Percentiles rank a stretch among this genome's conserved stretches.
These are phyloP conservation scores for Rhododendron mucronatum DNA, from an alignment of 148 eudicot species.

Conservation along the genomic window DNA sequence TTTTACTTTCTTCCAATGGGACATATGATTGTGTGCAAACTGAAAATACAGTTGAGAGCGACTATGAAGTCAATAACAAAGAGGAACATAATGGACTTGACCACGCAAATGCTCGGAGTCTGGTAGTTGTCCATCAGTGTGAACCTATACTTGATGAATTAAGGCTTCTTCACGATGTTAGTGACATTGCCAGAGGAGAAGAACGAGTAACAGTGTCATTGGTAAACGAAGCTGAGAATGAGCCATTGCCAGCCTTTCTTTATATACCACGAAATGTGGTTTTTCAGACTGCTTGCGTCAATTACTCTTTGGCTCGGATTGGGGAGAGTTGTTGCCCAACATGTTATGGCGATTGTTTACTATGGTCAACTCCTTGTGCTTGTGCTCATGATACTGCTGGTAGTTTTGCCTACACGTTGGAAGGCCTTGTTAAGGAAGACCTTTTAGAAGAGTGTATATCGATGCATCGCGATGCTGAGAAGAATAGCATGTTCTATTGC, in stretches of 20 bases:
- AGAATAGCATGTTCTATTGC: constrained; percentile 40
- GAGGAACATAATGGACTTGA: constrained; percentile 20
- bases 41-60: constrained; percentile 16
- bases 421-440: constrained; percentile 60
- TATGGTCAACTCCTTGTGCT: constrained; percentile 43
- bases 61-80: constrained; percentile 16
- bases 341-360: constrained; percentile 61
- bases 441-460: constrained; percentile 57
- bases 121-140: constrained; percentile 35
- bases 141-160: constrained; percentile 19
- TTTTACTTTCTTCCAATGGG: constrained; percentile 25
- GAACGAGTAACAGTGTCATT: constrained; percentile 50
- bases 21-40: constrained; percentile 7
- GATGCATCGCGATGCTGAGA: constrained; percentile 38
- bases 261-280: constrained; percentile 58
- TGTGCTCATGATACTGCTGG: constrained; percentile 49
- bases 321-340: constrained; percentile 52
- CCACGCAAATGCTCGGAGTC: constrained; percentile 28
- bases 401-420: constrained; percentile 48
- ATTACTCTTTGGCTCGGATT: constrained; percentile 55
- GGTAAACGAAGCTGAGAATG: constrained; percentile 36
- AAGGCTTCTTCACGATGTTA: constrained; percentile 17
- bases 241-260: constrained; percentile 48
- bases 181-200: constrained; percentile 59
- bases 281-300: constrained; percentile 51